These are phyloP conservation scores for Debaryomyces subglobosus DNA, from an alignment of 1,139 yeast genomes.

Conservation along the genomic window DNA sequence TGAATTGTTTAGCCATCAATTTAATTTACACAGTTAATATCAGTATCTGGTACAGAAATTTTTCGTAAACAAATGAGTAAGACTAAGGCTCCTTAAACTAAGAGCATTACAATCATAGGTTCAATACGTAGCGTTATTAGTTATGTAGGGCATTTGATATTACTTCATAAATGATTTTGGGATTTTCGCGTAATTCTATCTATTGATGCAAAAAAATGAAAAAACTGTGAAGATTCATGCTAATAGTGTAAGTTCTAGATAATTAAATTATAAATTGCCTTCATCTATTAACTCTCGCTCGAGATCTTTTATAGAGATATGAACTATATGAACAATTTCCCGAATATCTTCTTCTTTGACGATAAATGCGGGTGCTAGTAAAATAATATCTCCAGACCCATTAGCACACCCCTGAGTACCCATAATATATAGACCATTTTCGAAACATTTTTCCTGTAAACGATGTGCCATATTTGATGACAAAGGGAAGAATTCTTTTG, in stretches of 20 bases:
- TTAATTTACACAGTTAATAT: too few relatives aligned
- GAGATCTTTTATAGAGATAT: conserved; percentile 23
- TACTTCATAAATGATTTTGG: too few relatives aligned
- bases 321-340: conserved; percentile 34
- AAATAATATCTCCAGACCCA: conserved; percentile 50
- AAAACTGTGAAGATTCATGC: background rate
- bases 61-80: too few relatives aligned
- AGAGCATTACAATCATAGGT: background rate
- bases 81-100: too few relatives aligned
- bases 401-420: conserved; percentile 48
- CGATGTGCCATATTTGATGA: conserved; percentile 33
- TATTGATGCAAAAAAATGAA: background rate
- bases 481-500: conserved; percentile 50
- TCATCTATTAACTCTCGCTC: conserved; percentile 17
- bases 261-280: conserved; percentile 9
- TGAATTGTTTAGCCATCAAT: too few relatives aligned
- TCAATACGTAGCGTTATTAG: background rate
- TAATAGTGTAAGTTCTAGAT: too few relatives aligned
- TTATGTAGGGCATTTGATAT: background rate
- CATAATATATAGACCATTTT: conserved; percentile 48
- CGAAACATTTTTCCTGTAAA: conserved; percentile 37
- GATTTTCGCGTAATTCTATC: background rate
- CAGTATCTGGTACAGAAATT: too few relatives aligned
- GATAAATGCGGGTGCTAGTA: conserved; percentile 54
- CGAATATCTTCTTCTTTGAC: conserved; percentile 51